phyloP scores from a whole-genome alignment of 192 early-diverging fungal species.

The Coemansia brasiliensis region DNA sequence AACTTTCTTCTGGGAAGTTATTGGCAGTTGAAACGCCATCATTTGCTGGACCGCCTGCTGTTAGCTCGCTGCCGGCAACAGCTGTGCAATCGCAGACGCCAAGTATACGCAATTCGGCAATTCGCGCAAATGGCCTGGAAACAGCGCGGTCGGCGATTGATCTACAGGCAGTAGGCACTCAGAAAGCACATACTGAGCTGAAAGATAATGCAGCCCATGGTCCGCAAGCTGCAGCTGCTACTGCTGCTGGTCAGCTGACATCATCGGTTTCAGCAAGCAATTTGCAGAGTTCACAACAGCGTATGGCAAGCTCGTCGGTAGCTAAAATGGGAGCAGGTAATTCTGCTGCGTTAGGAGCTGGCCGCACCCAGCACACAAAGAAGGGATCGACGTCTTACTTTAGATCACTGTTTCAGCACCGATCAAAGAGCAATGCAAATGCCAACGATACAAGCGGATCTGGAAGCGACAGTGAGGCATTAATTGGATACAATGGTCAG shows the following conservation, averaged over 20 bases:
- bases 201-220: too few species aligned
- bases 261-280: constrained; percentile 7
- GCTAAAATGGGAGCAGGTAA: background rate
- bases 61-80: constrained; percentile 9
- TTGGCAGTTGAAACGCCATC: constrained; percentile 41
- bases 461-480: constrained; percentile 12
- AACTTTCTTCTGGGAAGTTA: constrained; percentile 47
- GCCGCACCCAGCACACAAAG: constrained; percentile 29
- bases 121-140: constrained; percentile 21
- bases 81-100: constrained; percentile 34
- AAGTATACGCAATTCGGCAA: constrained; percentile 32
- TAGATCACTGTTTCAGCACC: constrained; percentile 45
- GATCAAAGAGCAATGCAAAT: constrained; percentile 24
- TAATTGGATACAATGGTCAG: constrained; percentile 11
- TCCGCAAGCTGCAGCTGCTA: background rate
- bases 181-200: too few species aligned
- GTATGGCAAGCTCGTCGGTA: too few species aligned
- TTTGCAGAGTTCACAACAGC: background rate
- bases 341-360: background rate
- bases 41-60: constrained; percentile 16
- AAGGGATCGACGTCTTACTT: constrained; percentile 53
- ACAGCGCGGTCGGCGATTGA: constrained; percentile 40
- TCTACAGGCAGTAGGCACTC: constrained; percentile 9
- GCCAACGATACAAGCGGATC: constrained; percentile 8
- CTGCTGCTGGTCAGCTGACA: background rate